Conservation (phyloP, 73 alveolate genomes). For the Stentor roeselii region DNA sequence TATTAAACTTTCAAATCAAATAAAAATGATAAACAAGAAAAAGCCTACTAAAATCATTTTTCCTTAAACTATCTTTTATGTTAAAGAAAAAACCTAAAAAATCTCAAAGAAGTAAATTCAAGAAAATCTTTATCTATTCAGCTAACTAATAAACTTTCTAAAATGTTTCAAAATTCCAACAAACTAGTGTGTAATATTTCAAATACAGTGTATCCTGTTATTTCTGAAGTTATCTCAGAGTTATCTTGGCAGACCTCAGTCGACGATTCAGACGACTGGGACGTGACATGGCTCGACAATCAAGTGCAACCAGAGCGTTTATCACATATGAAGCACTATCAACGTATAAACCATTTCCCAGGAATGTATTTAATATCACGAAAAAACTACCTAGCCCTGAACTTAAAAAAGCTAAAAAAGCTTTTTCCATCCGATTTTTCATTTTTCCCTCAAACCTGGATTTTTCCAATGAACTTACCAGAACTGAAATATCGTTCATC, state of each 20-base stretch:
- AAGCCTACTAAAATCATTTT: too few relatives aligned
- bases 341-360: constrained; percentile 73
- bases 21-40: too few relatives aligned
- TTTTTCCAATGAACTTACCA: not conserved
- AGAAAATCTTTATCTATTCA: too few relatives aligned
- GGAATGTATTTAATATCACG: constrained; percentile 63
- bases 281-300: not conserved
- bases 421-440: constrained; percentile 74
- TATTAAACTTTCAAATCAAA: too few relatives aligned
- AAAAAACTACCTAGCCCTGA: constrained; percentile 59
- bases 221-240: not conserved
- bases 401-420: constrained; percentile 55
- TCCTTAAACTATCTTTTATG: too few relatives aligned
- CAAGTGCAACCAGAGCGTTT: constrained; percentile 18
- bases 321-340: constrained; percentile 35
- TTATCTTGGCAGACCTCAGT: not conserved
- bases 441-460: constrained; percentile 84
- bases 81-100: too few relatives aligned
- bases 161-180: too few relatives aligned
- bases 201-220: not conserved
- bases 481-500: not conserved
- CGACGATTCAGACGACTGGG: constrained; percentile 4
- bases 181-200: not conserved
- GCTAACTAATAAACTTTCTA: too few relatives aligned
- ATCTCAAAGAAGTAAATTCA: too few relatives aligned